Percentiles rank a stretch among this genome's conserved stretches.
phyloP scores from a whole-genome alignment of 179 eudicot species.

The Corrigiola litoralis region DNA sequence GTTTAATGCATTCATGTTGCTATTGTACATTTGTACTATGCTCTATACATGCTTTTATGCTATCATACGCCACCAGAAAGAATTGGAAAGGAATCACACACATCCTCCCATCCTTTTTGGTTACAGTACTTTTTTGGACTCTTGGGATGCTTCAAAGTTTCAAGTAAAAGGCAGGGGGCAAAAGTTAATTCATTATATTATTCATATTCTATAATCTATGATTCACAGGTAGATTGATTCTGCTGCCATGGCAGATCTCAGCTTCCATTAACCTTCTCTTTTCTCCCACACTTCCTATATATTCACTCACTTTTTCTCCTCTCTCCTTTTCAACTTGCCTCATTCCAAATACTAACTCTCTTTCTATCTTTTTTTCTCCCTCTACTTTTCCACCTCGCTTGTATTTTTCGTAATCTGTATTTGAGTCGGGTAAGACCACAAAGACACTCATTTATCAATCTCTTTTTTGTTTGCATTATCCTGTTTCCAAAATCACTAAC shows the following conservation, averaged over 20 bases:
- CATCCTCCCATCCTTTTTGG: conserved; percentile 15
- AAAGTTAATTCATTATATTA: too few relatives aligned
- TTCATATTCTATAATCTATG: neutral
- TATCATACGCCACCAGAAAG: too few relatives aligned
- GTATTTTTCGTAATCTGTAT: neutral
- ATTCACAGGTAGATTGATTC: conserved; percentile 27
- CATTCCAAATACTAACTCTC: too few relatives aligned
- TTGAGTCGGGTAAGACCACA: too few relatives aligned
- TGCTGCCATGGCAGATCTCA: conserved; percentile 33
- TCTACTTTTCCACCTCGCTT: neutral
- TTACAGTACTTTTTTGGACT: conserved; percentile 11
- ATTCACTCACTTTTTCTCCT: neutral
- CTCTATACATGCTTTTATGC: too few relatives aligned
- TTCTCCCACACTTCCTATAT: neutral
- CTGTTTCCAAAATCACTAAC: too few relatives aligned
- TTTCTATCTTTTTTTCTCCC: too few relatives aligned
- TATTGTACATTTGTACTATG: too few relatives aligned
- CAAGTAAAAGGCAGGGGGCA: conserved; percentile 16
- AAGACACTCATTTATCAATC: too few relatives aligned
- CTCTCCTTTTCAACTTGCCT: neutral
- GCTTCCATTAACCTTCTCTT: conserved; percentile 30
- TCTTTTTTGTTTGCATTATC: too few relatives aligned
- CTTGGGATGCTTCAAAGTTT: conserved; percentile 36
- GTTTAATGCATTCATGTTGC: too few relatives aligned
- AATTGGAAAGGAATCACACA: neutral